Conservation (phyloP, 768 basidiomycete species). For the Suillus clintonianus region DNA sequence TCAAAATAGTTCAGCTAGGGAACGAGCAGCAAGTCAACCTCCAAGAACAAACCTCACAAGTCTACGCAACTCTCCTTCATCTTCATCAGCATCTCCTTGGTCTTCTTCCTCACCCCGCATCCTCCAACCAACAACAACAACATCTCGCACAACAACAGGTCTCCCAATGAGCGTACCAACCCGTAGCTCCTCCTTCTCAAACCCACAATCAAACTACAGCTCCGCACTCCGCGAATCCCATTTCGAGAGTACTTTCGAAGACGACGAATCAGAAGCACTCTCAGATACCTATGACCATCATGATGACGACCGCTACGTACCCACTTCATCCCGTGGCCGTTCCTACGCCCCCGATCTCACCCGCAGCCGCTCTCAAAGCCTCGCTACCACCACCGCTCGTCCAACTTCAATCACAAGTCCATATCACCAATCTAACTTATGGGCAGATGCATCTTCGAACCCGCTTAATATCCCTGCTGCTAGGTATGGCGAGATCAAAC, state of each 20-base stretch:
- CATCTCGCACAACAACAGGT: conserved; percentile 34
- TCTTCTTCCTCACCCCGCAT: conserved; percentile 38
- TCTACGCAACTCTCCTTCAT: conserved; percentile 42
- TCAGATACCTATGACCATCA: conserved; percentile 54
- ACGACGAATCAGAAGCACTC: conserved; percentile 71
- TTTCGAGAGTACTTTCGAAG: conserved; percentile 80
- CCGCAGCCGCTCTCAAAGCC: conserved; percentile 76
- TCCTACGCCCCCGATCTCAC: conserved; percentile 62
- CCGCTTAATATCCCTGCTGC: conserved; percentile 56
- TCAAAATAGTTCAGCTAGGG: conserved; percentile 48
- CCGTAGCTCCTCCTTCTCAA: conserved; percentile 70
- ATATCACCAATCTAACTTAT: conserved; percentile 41
- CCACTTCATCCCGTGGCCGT: conserved; percentile 57
- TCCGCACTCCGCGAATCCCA: conserved; percentile 66
- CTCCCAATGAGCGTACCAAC: conserved; percentile 59
- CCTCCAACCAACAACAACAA: conserved; percentile 21
- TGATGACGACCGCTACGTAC: conserved; percentile 47
- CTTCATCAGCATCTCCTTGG: conserved; percentile 52
- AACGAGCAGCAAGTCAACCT: conserved; percentile 73
- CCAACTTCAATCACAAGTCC: conserved; percentile 56
- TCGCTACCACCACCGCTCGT: conserved; percentile 55
- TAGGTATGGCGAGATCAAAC: conserved; percentile 64
- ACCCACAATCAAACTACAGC: conserved; percentile 55
- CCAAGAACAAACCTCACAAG: conserved; percentile 47
- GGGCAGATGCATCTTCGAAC: conserved; percentile 59